A percentile compares a stretch with the other conserved stretches of the same genome.
These are phyloP conservation scores for Lunasporangiospora selenospora DNA, from an alignment of 192 early-diverging fungal genomes.

Conservation along the genomic window DNA sequence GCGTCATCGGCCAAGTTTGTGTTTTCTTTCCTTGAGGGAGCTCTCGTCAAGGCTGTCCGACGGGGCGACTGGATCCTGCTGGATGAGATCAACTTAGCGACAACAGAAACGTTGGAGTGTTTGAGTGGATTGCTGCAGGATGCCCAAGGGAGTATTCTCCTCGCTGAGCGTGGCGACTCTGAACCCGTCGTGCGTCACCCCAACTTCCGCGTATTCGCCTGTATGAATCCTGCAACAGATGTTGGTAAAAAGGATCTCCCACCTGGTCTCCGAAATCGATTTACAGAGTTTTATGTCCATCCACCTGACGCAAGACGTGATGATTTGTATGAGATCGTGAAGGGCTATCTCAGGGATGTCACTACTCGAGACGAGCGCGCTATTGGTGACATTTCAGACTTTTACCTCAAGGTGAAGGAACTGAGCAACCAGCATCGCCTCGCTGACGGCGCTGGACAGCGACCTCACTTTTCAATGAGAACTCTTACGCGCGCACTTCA, in stretches of 20 bases:
- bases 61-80: slow-evolving; percentile 96
- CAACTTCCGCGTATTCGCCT: slow-evolving; percentile 95
- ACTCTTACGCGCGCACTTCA: slow-evolving; percentile 88
- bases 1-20: slow-evolving; percentile 67
- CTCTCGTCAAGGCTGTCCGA: slow-evolving; percentile 87
- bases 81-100: slow-evolving; percentile 98
- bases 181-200: slow-evolving; percentile 86
- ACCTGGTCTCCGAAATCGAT: slow-evolving; percentile 87
- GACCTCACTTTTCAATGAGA: slow-evolving; percentile 92
- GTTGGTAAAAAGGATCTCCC: slow-evolving; percentile 97
- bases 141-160: slow-evolving; percentile 77
- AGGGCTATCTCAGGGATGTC: slow-evolving; percentile 74
- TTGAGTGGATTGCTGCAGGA: slow-evolving; percentile 89
- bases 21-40: slow-evolving; percentile 95
- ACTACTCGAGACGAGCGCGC: slow-evolving; percentile 63
- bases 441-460: slow-evolving; percentile 88
- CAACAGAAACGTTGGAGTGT: slow-evolving; percentile 94
- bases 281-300: slow-evolving; percentile 96
- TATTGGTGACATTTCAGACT: slow-evolving; percentile 75
- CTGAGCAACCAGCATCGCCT: slow-evolving; percentile 74
- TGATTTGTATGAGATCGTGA: slow-evolving; percentile 85
- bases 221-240: slow-evolving; percentile 99
- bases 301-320: slow-evolving; percentile 82
- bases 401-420: slow-evolving; percentile 80
- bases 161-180: slow-evolving; percentile 94